Evolutionary conservation across 805 yeast species (phyloP).

Genomic region (Spathaspora passalidarum): DNA sequence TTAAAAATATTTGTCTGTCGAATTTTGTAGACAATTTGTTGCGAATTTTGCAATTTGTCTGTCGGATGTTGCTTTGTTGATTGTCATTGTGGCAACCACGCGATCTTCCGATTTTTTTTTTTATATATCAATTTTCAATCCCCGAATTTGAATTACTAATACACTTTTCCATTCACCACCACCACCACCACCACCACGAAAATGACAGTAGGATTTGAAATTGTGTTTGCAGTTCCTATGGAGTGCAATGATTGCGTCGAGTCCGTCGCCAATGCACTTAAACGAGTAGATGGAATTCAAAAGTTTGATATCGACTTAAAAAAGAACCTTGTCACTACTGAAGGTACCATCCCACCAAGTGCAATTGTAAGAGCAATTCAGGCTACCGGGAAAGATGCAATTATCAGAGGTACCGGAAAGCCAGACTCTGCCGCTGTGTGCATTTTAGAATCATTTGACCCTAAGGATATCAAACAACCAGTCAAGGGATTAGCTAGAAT

Average conservation of each 20-base stretch:
- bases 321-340: conserved; percentile 61
- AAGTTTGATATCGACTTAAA: conserved; percentile 54
- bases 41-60: background rate
- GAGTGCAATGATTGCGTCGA: conserved; percentile 72
- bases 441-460: conserved; percentile 71
- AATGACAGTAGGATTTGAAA: conserved; percentile 35
- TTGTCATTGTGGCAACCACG: background rate
- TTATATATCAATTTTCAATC: background rate
- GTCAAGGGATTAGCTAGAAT: conserved; percentile 87
- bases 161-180: background rate
- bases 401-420: conserved; percentile 85
- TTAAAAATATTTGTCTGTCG: background rate
- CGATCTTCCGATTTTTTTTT: background rate
- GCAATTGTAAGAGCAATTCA: conserved; percentile 65
- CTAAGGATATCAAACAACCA: conserved; percentile 45
- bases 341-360: conserved; percentile 76
- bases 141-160: conserved; percentile 1
- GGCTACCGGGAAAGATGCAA: conserved; percentile 79
- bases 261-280: conserved; percentile 54
- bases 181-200: background rate
- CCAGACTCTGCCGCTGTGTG: conserved; percentile 90
- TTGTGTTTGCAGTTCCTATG: conserved; percentile 84
- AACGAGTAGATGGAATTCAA: conserved; percentile 48
- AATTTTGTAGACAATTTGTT: background rate
- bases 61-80: too few species aligned